Conservation (phyloP, 23 red algal species). For the Gracilariopsis chorda region DNA sequence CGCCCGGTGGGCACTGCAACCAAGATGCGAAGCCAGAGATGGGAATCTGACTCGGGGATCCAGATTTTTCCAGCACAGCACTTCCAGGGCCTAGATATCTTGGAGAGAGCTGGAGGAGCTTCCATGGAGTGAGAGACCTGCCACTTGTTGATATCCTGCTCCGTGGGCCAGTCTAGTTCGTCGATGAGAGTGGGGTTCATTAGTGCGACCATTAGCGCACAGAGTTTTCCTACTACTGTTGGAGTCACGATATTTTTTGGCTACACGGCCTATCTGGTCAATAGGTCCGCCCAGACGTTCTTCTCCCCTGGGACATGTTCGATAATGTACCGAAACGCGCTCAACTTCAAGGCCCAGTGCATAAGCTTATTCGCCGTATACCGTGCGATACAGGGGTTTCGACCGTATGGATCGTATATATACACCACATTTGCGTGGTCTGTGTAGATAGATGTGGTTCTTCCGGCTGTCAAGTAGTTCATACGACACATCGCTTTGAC, state of each 20-base stretch:
- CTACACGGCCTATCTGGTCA: neutral
- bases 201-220: neutral
- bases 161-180: neutral
- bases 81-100: neutral
- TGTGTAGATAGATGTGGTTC: no score
- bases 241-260: neutral
- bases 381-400: no score
- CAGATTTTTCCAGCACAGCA: neutral
- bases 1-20: neutral
- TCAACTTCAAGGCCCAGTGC: conserved; percentile 21
- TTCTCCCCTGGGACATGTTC: neutral
- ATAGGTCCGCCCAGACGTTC: no score
- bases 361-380: neutral
- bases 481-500: no score
- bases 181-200: neutral
- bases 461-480: no score
- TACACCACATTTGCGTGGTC: no score
- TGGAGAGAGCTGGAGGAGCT: neutral
- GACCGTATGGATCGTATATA: no score
- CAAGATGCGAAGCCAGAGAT: neutral
- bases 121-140: neutral
- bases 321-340: neutral
- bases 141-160: neutral
- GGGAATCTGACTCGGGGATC: neutral
- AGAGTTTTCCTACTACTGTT: neutral